Evolutionary conservation across 345 rosid genomes (phyloP).

Genomic region (Gossypium mustelinum): DNA sequence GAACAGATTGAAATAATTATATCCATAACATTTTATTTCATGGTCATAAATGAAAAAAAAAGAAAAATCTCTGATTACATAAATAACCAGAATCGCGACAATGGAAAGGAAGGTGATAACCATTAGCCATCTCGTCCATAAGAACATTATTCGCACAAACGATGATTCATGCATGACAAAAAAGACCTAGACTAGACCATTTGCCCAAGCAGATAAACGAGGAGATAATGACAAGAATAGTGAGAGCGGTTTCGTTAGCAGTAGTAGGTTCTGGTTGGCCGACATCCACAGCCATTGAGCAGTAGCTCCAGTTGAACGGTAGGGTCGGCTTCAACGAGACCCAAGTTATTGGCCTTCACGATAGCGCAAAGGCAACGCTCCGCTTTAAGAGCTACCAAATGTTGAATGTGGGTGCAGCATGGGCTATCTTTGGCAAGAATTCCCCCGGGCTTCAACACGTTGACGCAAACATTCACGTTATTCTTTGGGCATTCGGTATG

Average conservation of each 20-base stretch:
- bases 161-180: neutral
- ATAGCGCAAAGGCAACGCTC: slow-evolving; percentile 77
- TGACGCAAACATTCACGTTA: slow-evolving; percentile 50
- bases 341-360: slow-evolving; percentile 53
- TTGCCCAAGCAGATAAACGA: too few relatives aligned
- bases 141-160: neutral
- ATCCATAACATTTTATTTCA: too few relatives aligned
- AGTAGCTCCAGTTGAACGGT: slow-evolving; percentile 48
- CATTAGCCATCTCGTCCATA: neutral
- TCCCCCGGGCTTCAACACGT: slow-evolving; percentile 31
- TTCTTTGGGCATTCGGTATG: slow-evolving; percentile 20
- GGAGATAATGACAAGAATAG: neutral
- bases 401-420: slow-evolving; percentile 49
- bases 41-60: too few relatives aligned
- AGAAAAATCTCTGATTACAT: neutral
- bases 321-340: slow-evolving; percentile 16
- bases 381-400: slow-evolving; percentile 53
- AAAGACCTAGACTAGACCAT: too few relatives aligned
- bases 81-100: too few relatives aligned
- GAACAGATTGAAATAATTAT: too few relatives aligned
- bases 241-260: neutral
- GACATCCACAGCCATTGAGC: slow-evolving; percentile 29
- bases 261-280: neutral
- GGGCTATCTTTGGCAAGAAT: neutral
- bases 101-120: neutral